A percentile compares a stretch with the other conserved stretches of the same genome.
Conservation (phyloP, 805 yeast species). For the Saccharomycopsis guyanensis region DNA sequence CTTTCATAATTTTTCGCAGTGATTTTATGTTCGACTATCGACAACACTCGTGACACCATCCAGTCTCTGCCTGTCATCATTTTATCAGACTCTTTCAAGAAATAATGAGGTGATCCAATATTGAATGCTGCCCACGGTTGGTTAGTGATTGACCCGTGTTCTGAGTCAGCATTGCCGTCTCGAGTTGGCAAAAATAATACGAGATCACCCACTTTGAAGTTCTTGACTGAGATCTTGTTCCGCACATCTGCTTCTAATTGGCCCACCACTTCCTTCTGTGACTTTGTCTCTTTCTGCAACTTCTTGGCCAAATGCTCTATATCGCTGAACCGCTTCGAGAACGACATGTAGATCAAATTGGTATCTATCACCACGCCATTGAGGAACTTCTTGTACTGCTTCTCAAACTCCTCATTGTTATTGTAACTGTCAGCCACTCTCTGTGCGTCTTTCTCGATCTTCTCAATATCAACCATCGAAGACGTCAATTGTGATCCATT, state of each 20-base stretch:
- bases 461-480: constrained; percentile 16
- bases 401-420: constrained; percentile 25
- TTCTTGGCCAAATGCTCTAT: constrained; percentile 86
- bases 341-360: constrained; percentile 33
- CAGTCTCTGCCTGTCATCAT: constrained; percentile 49
- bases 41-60: constrained; percentile 65
- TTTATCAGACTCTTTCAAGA: constrained; percentile 42
- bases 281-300: constrained; percentile 63
- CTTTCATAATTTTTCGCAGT: constrained; percentile 35
- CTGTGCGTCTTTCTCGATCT: constrained; percentile 10
- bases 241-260: constrained; percentile 27
- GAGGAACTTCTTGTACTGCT: constrained; percentile 23
- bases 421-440: constrained; percentile 19
- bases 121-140: constrained; percentile 95
- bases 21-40: constrained; percentile 48
- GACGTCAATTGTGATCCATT: background rate
- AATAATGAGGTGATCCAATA: constrained; percentile 78
- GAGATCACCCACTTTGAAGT: constrained; percentile 66
- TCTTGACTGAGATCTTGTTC: constrained; percentile 56
- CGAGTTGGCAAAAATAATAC: constrained; percentile 81
- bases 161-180: constrained; percentile 29
- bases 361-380: constrained; percentile 20
- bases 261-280: constrained; percentile 30
- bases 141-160: constrained; percentile 18
- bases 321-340: constrained; percentile 74